These are phyloP conservation scores for Acanthamoeba sp. DNA, from an alignment of 208 protist species.

Conservation along the genomic window DNA sequence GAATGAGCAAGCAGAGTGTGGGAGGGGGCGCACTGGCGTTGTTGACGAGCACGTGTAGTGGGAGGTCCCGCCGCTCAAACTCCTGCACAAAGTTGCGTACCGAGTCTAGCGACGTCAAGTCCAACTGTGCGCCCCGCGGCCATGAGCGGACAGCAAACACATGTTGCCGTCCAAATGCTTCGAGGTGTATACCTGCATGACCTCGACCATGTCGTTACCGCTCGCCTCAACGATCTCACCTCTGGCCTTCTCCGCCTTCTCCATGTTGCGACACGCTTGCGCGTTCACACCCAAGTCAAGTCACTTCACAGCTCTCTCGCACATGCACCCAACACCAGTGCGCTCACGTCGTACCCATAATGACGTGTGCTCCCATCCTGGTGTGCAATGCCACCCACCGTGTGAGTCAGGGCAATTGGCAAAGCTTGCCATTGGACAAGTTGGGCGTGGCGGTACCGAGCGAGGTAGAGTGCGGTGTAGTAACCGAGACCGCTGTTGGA, in stretches of 20 bases:
- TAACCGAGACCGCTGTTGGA: conserved; percentile 8
- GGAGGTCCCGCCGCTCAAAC: not conserved
- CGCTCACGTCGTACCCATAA: not conserved
- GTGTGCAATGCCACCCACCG: too few relatives aligned
- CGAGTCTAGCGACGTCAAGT: conserved; percentile 1
- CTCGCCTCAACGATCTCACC: not conserved
- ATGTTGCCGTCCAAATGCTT: too few relatives aligned
- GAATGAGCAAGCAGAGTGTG: not conserved
- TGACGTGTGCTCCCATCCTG: conserved; percentile 35
- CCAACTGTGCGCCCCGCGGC: not conserved
- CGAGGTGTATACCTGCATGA: conserved; percentile 15
- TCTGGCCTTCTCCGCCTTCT: not conserved
- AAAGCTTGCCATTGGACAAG: not conserved
- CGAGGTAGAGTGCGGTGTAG: conserved; percentile 39
- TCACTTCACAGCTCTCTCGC: too few relatives aligned
- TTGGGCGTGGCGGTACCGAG: not conserved
- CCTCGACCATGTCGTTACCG: not conserved
- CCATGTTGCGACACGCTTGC: conserved; percentile 3
- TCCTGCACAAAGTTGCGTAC: conserved; percentile 10
- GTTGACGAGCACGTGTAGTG: conserved; percentile 31
- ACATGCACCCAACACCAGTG: not conserved
- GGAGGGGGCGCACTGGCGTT: conserved; percentile 15
- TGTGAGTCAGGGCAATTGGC: too few relatives aligned
- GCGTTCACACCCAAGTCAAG: not conserved
- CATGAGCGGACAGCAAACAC: too few relatives aligned